A percentile compares a stretch with the other conserved stretches of the same genome.
These are phyloP conservation scores for Aureobasidium namibiae DNA, from an alignment of 2,329 filamentous ascomycete genomes.

Conservation along the genomic window DNA sequence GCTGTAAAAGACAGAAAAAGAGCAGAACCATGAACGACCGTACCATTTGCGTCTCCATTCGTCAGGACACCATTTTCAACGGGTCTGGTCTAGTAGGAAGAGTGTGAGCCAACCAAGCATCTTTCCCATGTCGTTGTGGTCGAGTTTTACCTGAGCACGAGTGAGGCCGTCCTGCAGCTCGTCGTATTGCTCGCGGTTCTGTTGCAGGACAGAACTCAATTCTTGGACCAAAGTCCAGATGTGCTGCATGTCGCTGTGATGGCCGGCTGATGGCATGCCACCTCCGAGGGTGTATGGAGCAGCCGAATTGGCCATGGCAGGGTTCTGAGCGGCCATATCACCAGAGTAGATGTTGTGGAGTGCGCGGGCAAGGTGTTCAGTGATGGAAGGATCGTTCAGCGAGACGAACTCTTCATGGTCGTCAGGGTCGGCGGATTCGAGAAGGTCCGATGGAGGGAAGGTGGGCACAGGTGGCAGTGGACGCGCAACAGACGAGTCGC, in stretches of 20 bases:
- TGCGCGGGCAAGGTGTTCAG: neutral
- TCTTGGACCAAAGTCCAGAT: conserved; percentile 30
- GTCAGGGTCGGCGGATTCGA: neutral
- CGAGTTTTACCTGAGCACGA: conserved; percentile 16
- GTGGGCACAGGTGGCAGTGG: neutral
- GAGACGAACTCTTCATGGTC: conserved; percentile 4
- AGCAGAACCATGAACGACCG: conserved; percentile 1
- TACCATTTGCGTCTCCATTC: conserved; percentile 5
- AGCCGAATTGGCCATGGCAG: conserved; percentile 10
- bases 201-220: conserved; percentile 26
- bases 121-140: neutral
- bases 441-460: neutral
- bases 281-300: conserved; percentile 16
- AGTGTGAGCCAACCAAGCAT: neutral
- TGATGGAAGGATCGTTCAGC: conserved; percentile 3
- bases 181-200: conserved; percentile 28
- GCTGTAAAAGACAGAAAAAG: neutral
- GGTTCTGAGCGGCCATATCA: conserved; percentile 16
- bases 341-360: neutral
- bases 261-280: conserved; percentile 27
- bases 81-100: neutral
- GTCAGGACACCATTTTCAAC: neutral
- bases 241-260: conserved; percentile 31
- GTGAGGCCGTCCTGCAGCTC: conserved; percentile 26
- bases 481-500: neutral